Base-by-base conservation (phyloP, 2,329 filamentous ascomycete genomes). In the Moelleriella libera region DNA sequence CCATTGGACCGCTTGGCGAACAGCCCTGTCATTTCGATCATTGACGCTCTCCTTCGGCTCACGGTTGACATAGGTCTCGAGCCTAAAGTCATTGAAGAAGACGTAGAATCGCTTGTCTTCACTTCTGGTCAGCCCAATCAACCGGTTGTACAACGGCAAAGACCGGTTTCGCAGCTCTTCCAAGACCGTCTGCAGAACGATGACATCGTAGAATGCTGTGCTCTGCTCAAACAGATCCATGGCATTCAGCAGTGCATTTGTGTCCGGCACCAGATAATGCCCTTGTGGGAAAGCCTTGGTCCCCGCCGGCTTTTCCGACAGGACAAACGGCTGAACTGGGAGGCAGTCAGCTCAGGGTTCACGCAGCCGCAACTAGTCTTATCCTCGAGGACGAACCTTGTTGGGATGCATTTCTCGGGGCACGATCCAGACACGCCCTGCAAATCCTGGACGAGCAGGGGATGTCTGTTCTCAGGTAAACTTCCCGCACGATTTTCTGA, bases 81-180 rank as follows among this genome's bases (percentile, higher is more conserved):
- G 72, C 46, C 90, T 79, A 61, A 98, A 98, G 58, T 98, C 92
- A 63, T 98, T 98, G 77, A 97, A 97, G 64, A 98, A 98, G 46
- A 98, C 87, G 60, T 97, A 96, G 63, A 95, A 97, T 47, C 90
- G 81, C 72, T 98, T 98, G 54, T 94, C 88, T 57, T 95, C 88
- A 59, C 90, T 95, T 66, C 90, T 94, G 40, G 89, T 94, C 53
- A 98, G 72, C 28, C 85, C 82, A 54, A 97, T 80, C 45, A 98
- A 72, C 40, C 92, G 85, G 64, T 96, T 96, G 69, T 97, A 98
- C 39, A 98, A 78, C 41, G 92, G 92, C 51, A 97, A 67, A 10
- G 90, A 97, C 56, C 89, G 80, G 63, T 96, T 95, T 61, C 88
- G 86, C 50, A 98, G 76, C 68, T 98, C 92, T 65, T 98, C 92